A percentile compares a stretch with the other conserved stretches of the same genome.
These are phyloP conservation scores for Microthlaspi erraticum DNA, from an alignment of 345 rosid genomes.

Conservation along the genomic window DNA sequence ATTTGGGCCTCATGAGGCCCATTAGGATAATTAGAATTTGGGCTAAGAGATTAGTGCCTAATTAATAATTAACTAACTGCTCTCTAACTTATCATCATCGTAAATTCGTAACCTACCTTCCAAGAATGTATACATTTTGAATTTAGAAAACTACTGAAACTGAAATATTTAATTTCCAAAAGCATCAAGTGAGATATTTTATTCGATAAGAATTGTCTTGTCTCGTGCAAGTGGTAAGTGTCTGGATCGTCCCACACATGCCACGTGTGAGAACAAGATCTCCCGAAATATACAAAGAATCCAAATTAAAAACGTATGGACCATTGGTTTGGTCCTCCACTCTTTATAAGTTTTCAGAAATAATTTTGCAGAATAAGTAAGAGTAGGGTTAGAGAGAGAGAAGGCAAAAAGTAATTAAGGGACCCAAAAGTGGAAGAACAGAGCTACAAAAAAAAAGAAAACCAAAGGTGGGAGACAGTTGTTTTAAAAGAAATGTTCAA, in stretches of 20 bases:
- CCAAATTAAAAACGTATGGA: conserved; percentile 37
- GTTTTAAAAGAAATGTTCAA: conserved; percentile 31
- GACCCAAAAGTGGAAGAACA: conserved; percentile 35
- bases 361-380: conserved; percentile 17
- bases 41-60: neutral
- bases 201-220: conserved; percentile 37
- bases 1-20: conserved; percentile 13
- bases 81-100: neutral
- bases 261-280: conserved; percentile 32
- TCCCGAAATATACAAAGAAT: conserved; percentile 21
- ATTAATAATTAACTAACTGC: neutral
- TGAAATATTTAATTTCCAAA: conserved; percentile 12
- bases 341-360: conserved; percentile 22
- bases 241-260: conserved; percentile 30
- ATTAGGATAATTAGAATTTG: neutral
- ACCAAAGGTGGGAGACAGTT: conserved; percentile 46
- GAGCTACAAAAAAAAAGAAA: neutral
- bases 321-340: conserved; percentile 43
- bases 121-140: neutral
- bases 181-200: conserved; percentile 28
- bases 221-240: conserved; percentile 45
- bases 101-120: neutral
- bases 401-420: conserved; percentile 35
- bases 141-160: neutral
- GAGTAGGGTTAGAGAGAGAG: conserved; percentile 32